Percentiles rank a stretch among this genome's conserved stretches.
Evolutionary conservation across 805 yeast genomes (phyloP).

Genomic region (Brettanomyces naardenensis): DNA sequence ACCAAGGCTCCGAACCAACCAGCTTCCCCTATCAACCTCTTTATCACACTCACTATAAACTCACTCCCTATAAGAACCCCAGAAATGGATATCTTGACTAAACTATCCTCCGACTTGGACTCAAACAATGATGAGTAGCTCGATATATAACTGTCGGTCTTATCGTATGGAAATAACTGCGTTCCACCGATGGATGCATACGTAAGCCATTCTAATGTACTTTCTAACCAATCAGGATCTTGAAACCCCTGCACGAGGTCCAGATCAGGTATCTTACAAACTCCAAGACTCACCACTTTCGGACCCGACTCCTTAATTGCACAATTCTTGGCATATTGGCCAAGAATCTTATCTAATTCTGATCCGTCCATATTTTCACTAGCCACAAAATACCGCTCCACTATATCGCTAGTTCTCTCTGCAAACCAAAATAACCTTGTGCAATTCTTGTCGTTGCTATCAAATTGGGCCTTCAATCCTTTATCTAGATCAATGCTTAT

Average conservation of each 20-base stretch:
- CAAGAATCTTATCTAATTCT: not conserved
- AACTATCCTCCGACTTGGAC: constrained; percentile 2
- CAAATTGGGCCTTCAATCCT: not conserved
- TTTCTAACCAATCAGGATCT: constrained; percentile 3
- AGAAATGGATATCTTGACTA: constrained; percentile 10
- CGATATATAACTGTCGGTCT: constrained; percentile 20
- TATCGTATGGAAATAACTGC: constrained; percentile 16
- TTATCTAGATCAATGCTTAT: constrained; percentile 14
- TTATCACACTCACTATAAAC: constrained; percentile 2
- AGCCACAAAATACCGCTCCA: constrained; percentile 2
- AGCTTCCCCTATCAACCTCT: not conserved
- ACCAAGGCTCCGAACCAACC: constrained; percentile 19
- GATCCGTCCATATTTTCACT: not conserved
- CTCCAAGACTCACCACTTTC: not conserved
- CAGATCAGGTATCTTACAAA: constrained; percentile 1
- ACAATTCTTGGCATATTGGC: not conserved
- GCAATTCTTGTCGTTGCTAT: constrained; percentile 13
- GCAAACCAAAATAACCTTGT: constrained; percentile 25
- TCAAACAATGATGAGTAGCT: constrained; percentile 13
- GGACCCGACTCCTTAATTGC: not conserved
- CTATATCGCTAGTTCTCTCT: constrained; percentile 12
- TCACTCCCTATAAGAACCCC: constrained; percentile 15
- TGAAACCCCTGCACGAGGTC: not conserved
- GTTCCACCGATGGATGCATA: constrained; percentile 20
- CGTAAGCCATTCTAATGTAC: constrained; percentile 24